These are phyloP conservation scores for Penicillium sp. DNA, from an alignment of 2,329 filamentous ascomycete species.

Conservation along the genomic window DNA sequence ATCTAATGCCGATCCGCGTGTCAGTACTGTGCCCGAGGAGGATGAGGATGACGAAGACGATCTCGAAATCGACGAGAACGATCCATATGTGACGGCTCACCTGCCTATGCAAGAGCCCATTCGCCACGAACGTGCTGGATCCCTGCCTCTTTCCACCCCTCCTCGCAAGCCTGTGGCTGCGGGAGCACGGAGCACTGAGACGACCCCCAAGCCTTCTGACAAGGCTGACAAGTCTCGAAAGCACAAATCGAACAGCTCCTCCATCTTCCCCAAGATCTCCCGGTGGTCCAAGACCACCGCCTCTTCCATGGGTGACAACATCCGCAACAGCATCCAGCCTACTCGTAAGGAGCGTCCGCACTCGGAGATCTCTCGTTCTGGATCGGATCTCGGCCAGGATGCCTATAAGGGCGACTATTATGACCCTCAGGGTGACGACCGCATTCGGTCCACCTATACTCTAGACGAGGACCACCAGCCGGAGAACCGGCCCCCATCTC, in stretches of 20 bases:
- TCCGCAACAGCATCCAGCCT: constrained; percentile 58
- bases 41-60: constrained; percentile 74
- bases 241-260: constrained; percentile 80
- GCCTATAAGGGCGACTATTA: constrained; percentile 49
- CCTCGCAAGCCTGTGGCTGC: constrained; percentile 40
- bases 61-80: constrained; percentile 50
- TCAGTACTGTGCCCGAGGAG: constrained; percentile 82
- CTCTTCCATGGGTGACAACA: constrained; percentile 75
- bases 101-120: constrained; percentile 54
- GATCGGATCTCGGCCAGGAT: constrained; percentile 67
- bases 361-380: constrained; percentile 67
- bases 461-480: constrained; percentile 36
- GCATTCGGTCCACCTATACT: constrained; percentile 42
- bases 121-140: constrained; percentile 40
- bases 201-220: constrained; percentile 59
- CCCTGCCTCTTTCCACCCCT: constrained; percentile 44
- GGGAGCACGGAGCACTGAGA: constrained; percentile 64
- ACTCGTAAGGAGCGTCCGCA: constrained; percentile 58
- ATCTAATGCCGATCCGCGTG: constrained; percentile 64
- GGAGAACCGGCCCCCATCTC: constrained; percentile 54
- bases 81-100: constrained; percentile 52
- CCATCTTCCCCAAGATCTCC: constrained; percentile 85
- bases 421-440: constrained; percentile 45
- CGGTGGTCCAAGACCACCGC: constrained; percentile 96
- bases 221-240: constrained; percentile 70